Evolutionary conservation across 2,329 filamentous ascomycete species (phyloP), one percentile per base, ranked within the genome.

Genomic region (Epichloe coenophiala): DNA sequence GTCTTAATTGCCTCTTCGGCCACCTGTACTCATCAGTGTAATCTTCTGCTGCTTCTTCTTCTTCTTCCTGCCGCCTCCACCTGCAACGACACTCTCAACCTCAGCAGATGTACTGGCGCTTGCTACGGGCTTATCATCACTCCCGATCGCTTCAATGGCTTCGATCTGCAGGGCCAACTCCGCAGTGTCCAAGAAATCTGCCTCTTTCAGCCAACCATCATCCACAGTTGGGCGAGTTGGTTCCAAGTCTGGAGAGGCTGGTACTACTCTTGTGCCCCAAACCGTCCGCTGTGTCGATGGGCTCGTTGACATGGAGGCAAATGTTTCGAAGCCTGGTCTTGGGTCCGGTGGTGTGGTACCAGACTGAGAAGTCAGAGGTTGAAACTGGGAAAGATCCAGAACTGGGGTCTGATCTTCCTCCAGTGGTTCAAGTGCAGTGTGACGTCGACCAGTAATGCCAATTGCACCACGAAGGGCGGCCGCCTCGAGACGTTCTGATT

Each of bases 171-270:
- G 64, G 13, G 77, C 72, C 5, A 83, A 60, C 50, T 88, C 84
- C 2, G 78, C 75, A 4, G 70, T 69, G 1, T 67, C 71, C 15
- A 95, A 63, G 51, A 95, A 80, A 51, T 84, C 82, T 60, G 95
- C 87, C 2, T 83, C 88, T 58, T 86, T 83, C 15, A 91, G 71
- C 90, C 90, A 96, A 0, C 90, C 91, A 63, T 96, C 90, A 54
- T 89, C 80, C 9, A 49, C 51, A 4, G 54, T 53, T 64, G 59
- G 11, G n/a, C 48, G 52, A 1, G 67, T 54, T 3, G 73, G 63
- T 31, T 66, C 66, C 31, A 80, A 59, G 11, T 77, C 75, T 2
- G 82, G 80, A 3, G 80, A 82, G 1, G 69, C 69, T 0, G 80
- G 71, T 3, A 95, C 70, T 0, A 77, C 80, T 3, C 78, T 75